Evolutionary conservation across 2,329 filamentous ascomycete genomes (phyloP), one percentile per base, ranked within the genome.

Genomic region (Exophiala lecanii-corni): DNA sequence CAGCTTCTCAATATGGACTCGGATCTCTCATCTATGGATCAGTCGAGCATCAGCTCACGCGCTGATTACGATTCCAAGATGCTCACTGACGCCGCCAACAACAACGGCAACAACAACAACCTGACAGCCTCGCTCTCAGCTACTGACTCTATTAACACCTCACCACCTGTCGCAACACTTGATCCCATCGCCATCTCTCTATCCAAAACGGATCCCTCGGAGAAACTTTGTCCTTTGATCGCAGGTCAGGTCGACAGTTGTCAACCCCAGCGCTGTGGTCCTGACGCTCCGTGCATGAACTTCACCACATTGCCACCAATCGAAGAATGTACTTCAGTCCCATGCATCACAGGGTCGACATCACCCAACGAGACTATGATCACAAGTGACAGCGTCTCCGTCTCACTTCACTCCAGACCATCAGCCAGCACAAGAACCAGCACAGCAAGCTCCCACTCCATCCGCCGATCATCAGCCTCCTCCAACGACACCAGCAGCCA

Each of bases 201-300:
- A 15, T 40, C 45, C 39, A 49, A 43, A 30, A 26, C 28, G 9
- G 45, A 46, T 19, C 33, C 39, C 13, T 19, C 40, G n/a, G 53
- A 53, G 34, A 55, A 47, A 32, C 43, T 56, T 10, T 56, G 54
- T 26, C 54, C 54, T 6, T 39, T 53, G 5, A 49, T 56, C 31
- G 39, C 50, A 6, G 53, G 54, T 9, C 49, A 54, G 31, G 51
- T 50, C 30, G 46, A 53, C 33, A 49, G 38, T 28, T 56, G 54
- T 36, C 45, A 50, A 17, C 54, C 54, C 5, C 30, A 43, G 25
- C 41, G 47, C 9, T 56, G 54, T 38, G 54, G 54, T 9, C 52
- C 53, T 3, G 47, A 54, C 32, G 54, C 54, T 19, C 54, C 54
- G 1, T 56, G 54, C 43, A 47, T 56, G 43, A 53, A 54, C 18